phyloP scores from a whole-genome alignment of 768 basidiomycete species.

The Macrolepiota dolichaula region DNA sequence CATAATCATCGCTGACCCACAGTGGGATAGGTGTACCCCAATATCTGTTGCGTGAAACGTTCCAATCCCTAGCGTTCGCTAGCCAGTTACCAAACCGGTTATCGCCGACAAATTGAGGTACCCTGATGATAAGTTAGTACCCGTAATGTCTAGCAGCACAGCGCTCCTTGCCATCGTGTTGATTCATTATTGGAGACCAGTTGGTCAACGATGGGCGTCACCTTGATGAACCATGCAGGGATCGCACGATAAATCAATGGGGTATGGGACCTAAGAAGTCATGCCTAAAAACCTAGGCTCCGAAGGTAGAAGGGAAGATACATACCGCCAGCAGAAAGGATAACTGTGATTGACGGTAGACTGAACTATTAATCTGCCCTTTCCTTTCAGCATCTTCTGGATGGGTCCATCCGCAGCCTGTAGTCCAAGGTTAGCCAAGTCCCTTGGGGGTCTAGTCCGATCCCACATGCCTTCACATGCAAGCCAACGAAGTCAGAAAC shows the following conservation, averaged over 20 bases:
- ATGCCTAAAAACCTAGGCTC: neutral
- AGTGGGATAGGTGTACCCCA: conserved; percentile 98
- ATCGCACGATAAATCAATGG: conserved; percentile 96
- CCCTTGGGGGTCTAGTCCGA: neutral
- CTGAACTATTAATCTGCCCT: conserved; percentile 85
- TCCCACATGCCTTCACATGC: conserved; percentile 75
- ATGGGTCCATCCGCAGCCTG: conserved; percentile 94
- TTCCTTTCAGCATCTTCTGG: conserved; percentile 84
- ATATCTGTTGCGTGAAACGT: conserved; percentile 96
- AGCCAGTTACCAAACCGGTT: conserved; percentile 97
- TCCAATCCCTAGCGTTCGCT: conserved; percentile 98
- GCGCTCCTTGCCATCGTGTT: conserved; percentile 71
- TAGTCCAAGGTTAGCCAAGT: neutral
- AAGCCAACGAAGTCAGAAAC: conserved; percentile 88
- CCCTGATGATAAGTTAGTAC: conserved; percentile 49
- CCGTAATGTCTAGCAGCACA: neutral
- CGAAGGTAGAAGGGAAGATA: neutral
- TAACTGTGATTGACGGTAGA: conserved; percentile 87
- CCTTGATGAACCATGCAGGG: conserved; percentile 94
- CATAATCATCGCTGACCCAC: conserved; percentile 90
- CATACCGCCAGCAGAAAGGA: conserved; percentile 95
- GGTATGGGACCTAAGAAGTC: conserved; percentile 71
- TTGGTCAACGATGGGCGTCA: conserved; percentile 78
- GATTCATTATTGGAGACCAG: conserved; percentile 87
- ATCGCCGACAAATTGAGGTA: conserved; percentile 88